Base-by-base conservation (phyloP, 106 monocot genomes). In the Dioscorea dumetorum region DNA sequence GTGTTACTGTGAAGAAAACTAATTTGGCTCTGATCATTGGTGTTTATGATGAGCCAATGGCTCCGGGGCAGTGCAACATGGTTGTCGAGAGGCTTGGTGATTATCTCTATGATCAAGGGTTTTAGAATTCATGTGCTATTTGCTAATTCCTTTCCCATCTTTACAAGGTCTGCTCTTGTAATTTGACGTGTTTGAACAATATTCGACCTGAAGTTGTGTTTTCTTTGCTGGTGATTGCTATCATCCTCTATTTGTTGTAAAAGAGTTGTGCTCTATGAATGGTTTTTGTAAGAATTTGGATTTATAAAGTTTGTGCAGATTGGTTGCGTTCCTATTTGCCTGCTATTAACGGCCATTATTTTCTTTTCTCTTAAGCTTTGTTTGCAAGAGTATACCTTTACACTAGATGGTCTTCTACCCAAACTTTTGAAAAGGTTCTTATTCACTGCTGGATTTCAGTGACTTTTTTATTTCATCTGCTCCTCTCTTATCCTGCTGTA, bases 81-180 rank as follows among this genome's bases (percentile, higher is more conserved):
- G 68, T 77, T 3, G 73, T 81, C 17, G 81, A 81, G 77, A 81
- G 73, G 72, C 63, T 81, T 24, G 81, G 81, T 19, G 81, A 81
- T 59, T 81, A 81, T 48, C 81, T 81, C n/a, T 5, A 77, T 24
- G 81, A 81, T 4, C 81, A 77, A 76, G 68, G 72, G 22, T 63
- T 73, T 15, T 81, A 71, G 48, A 17, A n/a, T 13, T 63, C 14
- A 49, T 31, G 28, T 41, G 49, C 15, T 50, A 19, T 12, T 66
- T 59, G 20, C 12, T n/a, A 22, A 50, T 14, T 19, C 16, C 41
- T 65, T 17, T 65, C 12, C 64, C 64, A 35, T 22, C 50, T 66
- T 23, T 66, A 19, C 16, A 48, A 15, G 10, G 66, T 66, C 48
- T 6, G 66, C 50, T 22, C 50, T 20, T 66, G 66, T 50, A 66